A percentile compares a stretch with the other conserved stretches of the same genome.
Evolutionary conservation across 192 early-diverging fungal genomes (phyloP).

Genomic region (Chytriomyces confervae): DNA sequence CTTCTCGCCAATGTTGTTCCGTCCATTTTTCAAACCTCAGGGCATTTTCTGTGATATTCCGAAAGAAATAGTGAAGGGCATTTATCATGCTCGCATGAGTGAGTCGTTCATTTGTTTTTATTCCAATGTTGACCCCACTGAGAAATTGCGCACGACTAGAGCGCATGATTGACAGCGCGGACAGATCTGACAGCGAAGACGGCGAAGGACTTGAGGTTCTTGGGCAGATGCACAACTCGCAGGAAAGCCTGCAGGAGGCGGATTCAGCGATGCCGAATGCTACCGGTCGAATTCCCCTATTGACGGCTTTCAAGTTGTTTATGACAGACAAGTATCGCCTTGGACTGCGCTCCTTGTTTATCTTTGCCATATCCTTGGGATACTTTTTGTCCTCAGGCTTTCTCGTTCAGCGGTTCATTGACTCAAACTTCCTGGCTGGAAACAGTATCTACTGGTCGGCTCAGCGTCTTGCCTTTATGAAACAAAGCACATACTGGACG

Average conservation of each 20-base stretch:
- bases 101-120: slow-evolving; percentile 12
- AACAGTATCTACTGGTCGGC: slow-evolving; percentile 38
- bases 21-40: not conserved
- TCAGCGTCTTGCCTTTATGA: slow-evolving; percentile 33
- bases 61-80: slow-evolving; percentile 48
- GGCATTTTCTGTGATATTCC: slow-evolving; percentile 47
- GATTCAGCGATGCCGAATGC: not conserved
- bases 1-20: too few relatives aligned
- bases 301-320: not conserved
- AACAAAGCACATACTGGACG: slow-evolving; percentile 13
- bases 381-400: slow-evolving; percentile 40
- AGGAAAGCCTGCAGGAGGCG: not conserved
- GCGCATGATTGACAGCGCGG: not conserved
- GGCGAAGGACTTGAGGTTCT: slow-evolving; percentile 4
- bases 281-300: not conserved
- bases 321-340: slow-evolving; percentile 37
- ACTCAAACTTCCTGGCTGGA: not conserved
- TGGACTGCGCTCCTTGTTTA: slow-evolving; percentile 31
- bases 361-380: slow-evolving; percentile 35
- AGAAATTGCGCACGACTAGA: not conserved
- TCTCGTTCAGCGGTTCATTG: slow-evolving; percentile 10
- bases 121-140: not conserved
- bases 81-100: slow-evolving; percentile 43
- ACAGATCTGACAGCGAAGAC: slow-evolving; percentile 36
- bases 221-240: not conserved